Base-by-base conservation (phyloP, 2,329 filamentous ascomycete genomes). In the Hypoxylon rubiginosum region DNA sequence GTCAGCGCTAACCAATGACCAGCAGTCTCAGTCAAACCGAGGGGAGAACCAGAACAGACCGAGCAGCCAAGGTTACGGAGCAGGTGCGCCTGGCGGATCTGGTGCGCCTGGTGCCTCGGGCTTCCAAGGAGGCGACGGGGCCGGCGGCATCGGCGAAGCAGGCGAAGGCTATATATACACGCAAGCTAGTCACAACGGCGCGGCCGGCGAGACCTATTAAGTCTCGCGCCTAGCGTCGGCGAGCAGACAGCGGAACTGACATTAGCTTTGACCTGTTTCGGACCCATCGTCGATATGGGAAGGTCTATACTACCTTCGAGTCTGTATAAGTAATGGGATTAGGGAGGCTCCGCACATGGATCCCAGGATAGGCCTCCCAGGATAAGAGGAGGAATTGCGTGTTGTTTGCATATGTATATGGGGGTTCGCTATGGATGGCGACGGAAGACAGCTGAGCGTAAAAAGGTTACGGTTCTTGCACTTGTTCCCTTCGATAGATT, bases 1-100 rank as follows among this genome's bases (percentile, higher is more conserved):
- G 53, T 60, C 70, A 62, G 65, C 52, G 60, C 64, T 72, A 71
- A 69, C 83, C 79, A 68, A 74, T 78, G 79, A 81, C 78, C 75
- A 85, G 84, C 82, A 95, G 90, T 93, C 92, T 71, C 91, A 96
- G 82, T 92, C 93, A 72, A 91, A 92, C 80, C 85, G 91, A 73
- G 89, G 89, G 67, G 85, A 88, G 34, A 82, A 81, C 71, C 82
- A 80, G 67, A 81, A 80, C 66, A 79, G 85, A 53, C 85, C 85
- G n/a, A 79, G 77, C 63, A 87, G 85, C 71, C 84, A 86, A 73
- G 85, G 83, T 11, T 86, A 85, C 69, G 83, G 83, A 49, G 79
- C 81, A 32, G 73, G 80, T 34, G 77, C 79, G 36, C 72, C 79
- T 50, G 78, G 80, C 49, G 80, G 79, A 24, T 74, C 79, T 68